Base-by-base conservation (phyloP, 164 flowering plant genomes). In the Cinnamomum chago region DNA sequence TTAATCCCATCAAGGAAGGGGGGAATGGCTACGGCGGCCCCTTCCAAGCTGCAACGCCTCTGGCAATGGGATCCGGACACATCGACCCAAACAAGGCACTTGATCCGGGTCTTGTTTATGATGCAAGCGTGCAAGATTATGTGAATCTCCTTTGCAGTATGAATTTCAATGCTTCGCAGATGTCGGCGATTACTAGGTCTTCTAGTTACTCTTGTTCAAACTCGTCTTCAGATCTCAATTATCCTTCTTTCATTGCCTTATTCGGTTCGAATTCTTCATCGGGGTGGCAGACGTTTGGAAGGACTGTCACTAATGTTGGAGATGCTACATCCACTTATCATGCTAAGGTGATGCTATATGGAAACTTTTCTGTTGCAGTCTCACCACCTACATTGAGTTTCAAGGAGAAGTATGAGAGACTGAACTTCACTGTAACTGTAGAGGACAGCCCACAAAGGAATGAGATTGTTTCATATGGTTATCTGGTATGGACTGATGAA, bases 11-110 rank as follows among this genome's bases (percentile, higher is more conserved):
- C 62, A 72, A 60, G 75, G 89, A 87, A 58, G 50, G 58, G 0
- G 88, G 86, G 1, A 22, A 47, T 0, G 17, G 11, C 0, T 62
- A 28, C 2, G 23, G n/a, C n/a, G n/a, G 50, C 6, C 6, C 0
- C 0, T 65, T 7, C 5, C 2, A 18, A 13, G 50, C 81, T 0
- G 92, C 94, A 1, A 83, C 50, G 58, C 94, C 97, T 6, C 64
- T 88, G 15, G 95, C 79, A 60, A 84, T 88, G 81, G 97, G 94
- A 24, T 72, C 94, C 0, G 95, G 97, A 11, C 92, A 90, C 7
- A 70, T 92, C 17, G 81, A 87, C 52, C 94, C 93, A 0, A 88
- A 86, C 85, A 84, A 79, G 74, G 97, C 97, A 1, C 22, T 91
- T 7, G 84, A 90, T 77, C 97, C 95, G 0, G 95, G 94, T 0